Conservation (phyloP, 2,329 filamentous ascomycete species). For the Trichoderma oligosporum region DNA sequence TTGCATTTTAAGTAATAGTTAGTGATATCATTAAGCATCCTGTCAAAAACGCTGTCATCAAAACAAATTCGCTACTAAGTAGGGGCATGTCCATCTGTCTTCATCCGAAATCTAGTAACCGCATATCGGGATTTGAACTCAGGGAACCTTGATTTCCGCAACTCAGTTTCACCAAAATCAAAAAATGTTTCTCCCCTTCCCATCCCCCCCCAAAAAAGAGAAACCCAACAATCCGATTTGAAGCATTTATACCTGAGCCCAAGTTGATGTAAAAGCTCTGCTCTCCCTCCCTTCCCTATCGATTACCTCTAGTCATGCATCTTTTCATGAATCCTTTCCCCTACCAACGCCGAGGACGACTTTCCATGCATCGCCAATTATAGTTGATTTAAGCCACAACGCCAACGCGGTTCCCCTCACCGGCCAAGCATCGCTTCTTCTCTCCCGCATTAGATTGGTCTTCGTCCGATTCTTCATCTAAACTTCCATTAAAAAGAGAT, state of each 20-base stretch:
- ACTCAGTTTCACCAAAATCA: not conserved
- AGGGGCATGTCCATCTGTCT: not conserved
- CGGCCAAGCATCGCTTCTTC: conserved; percentile 35
- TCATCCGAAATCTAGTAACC: not conserved
- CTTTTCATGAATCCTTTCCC: not conserved
- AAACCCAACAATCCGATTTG: not conserved
- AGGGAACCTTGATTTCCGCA: not conserved
- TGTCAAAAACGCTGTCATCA: not conserved
- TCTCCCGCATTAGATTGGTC: conserved; percentile 28
- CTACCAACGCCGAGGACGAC: not conserved
- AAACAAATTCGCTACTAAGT: not conserved
- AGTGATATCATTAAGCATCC: not conserved
- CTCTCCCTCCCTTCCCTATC: not conserved
- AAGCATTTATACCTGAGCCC: not conserved
- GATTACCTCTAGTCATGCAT: conserved; percentile 6
- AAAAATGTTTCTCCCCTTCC: too few species aligned
- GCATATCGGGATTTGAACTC: not conserved
- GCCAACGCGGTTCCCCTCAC: conserved; percentile 30
- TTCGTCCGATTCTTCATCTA: conserved; percentile 37
- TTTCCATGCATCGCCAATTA: not conserved
- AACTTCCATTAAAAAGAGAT: conserved; percentile 40
- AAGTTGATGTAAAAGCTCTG: conserved; percentile 1
- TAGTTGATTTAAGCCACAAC: conserved; percentile 27
- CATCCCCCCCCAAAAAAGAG: not conserved
- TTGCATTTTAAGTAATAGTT: not conserved